Base-by-base conservation (phyloP, 2,329 filamentous ascomycete genomes). In the Trichoderma endophyticum region DNA sequence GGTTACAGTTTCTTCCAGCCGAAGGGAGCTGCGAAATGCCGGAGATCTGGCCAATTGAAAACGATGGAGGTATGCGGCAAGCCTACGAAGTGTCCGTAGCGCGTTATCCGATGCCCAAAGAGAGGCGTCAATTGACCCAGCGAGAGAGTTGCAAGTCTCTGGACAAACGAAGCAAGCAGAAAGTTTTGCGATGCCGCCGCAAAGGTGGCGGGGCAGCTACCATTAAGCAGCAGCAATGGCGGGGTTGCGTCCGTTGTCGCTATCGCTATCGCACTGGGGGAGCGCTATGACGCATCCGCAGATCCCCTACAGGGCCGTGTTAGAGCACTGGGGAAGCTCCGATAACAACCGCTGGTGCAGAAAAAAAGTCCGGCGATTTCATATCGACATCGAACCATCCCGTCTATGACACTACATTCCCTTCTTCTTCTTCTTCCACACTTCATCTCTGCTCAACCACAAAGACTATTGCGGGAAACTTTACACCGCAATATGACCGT, bases 401-500 rank as follows among this genome's bases (percentile, higher is more conserved):
- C 24, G 21, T 32, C 18, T 32, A 24, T 43, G 39, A 43, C n/a
- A 34, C 48, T 30, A 26, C 54, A 43, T 18, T 26, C 26, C 18
- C 39, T 43, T 43, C 39, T 7, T 32, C 24, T 36, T 11, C 26
- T 30, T 36, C 56, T 62, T n/a, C 28, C 39, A 30, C 32, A 43
- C 68, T 57, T 71, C 15, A 18, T 18, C 56, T 56, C 60, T 30
- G 15, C 59, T 57, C 51, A 56, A 32, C 32, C 34, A 56, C 18
- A 48, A 43, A 32, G 39, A 54, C 34, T 28, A 9, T 21, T 54
- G 57, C 64, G 21, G 28, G 30, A 21, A 3, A 21, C n/a, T 36
- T 36, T 36, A 18, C 64, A 9, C 70, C 64, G 51, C 70, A 75
- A 61, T 60, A 79, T 80, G 78, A 75, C 51, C 66, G 48, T 57